Conservation (phyloP, 176 grass and related monocot genomes). For the Carex myosuroides region DNA sequence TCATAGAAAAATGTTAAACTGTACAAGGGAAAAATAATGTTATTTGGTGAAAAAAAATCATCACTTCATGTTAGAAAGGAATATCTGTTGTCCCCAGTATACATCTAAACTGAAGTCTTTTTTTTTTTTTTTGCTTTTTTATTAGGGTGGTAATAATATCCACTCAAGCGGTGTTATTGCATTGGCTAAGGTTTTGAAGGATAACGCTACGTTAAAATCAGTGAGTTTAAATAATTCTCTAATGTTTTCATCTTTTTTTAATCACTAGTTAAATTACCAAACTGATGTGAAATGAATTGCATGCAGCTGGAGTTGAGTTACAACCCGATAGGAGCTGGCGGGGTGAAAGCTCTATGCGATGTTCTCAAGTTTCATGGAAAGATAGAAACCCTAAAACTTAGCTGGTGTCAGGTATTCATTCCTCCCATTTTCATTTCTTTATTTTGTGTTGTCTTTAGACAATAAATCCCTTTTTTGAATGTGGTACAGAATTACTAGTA, state of each 20-base stretch:
- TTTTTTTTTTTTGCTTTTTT: conserved; percentile 11
- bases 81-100: not conserved
- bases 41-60: not conserved
- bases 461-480: not conserved
- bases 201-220: conserved; percentile 65
- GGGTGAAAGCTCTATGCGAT: conserved; percentile 68
- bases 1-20: not conserved
- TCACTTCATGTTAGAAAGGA: not conserved
- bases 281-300: conserved; percentile 35
- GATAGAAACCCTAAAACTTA: conserved; percentile 84
- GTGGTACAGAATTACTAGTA: not conserved
- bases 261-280: not conserved
- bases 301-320: conserved; percentile 89
- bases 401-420: conserved; percentile 85
- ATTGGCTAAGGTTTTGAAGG: conserved; percentile 79
- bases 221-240: conserved; percentile 44
- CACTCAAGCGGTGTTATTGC: conserved; percentile 65
- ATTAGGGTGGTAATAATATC: conserved; percentile 98
- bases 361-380: conserved; percentile 91
- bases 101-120: not conserved
- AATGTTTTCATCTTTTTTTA: not conserved
- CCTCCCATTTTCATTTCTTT: not conserved
- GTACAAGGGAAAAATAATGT: not conserved
- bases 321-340: conserved; percentile 83
- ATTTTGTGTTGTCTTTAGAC: not conserved